Percentiles rank a stretch among this genome's conserved stretches.
phyloP scores from a whole-genome alignment of 2,329 filamentous ascomycete genomes.

The Leptographium wingfieldii region DNA sequence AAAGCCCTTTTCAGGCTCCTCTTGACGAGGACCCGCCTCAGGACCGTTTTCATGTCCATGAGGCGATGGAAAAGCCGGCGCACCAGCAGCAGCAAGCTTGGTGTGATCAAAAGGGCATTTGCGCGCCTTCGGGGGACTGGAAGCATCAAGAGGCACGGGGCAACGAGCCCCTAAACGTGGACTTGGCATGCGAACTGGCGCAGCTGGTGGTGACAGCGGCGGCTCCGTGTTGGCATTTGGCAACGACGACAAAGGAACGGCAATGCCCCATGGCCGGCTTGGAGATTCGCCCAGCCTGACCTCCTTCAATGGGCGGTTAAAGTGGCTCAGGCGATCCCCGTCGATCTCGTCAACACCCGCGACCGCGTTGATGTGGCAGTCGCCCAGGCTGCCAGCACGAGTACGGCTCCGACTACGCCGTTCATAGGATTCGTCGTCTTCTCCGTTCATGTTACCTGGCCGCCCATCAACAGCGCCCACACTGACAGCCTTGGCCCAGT shows the following conservation, averaged over 20 bases:
- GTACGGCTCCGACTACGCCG: not conserved
- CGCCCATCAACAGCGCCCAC: conserved; percentile 28
- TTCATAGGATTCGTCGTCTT: conserved; percentile 7
- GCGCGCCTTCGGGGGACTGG: conserved; percentile 8
- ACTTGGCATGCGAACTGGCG: conserved; percentile 38
- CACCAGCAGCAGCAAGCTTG: conserved; percentile 13
- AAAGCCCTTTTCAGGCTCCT: not conserved
- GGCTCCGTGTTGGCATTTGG: conserved; percentile 22
- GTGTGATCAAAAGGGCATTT: conserved; percentile 44
- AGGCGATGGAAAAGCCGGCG: conserved; percentile 1
- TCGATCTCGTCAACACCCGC: conserved; percentile 15
- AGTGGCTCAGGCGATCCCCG: conserved; percentile 50
- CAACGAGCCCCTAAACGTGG: conserved; percentile 12
- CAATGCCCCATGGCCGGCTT: conserved; percentile 85
- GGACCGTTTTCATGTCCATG: not conserved
- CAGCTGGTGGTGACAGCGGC: conserved; percentile 43
- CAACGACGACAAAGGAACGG: conserved; percentile 46
- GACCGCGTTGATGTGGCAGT: not conserved
- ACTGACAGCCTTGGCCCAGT: conserved; percentile 72
- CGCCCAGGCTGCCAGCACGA: not conserved
- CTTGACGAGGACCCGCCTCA: not conserved
- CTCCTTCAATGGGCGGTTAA: conserved; percentile 76
- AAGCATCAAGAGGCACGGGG: not conserved
- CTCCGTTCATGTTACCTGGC: not conserved
- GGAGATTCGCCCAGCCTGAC: conserved; percentile 89